Percentiles rank a stretch among this genome's conserved stretches.
Conservation (phyloP, 2,329 filamentous ascomycete species). For the Pseudocercospora musae region DNA sequence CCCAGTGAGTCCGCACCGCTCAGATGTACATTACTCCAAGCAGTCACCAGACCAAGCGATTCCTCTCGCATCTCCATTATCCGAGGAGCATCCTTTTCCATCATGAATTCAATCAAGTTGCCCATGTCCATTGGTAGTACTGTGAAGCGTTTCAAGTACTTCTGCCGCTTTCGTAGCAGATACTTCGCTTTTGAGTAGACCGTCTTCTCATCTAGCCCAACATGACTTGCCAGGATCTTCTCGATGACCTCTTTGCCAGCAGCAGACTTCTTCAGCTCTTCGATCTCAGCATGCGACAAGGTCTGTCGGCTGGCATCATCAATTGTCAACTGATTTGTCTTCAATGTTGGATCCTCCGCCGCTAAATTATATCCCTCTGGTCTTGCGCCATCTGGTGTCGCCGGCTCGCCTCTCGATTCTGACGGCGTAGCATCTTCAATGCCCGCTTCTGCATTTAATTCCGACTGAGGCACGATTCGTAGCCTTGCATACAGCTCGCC, state of each 20-base stretch:
- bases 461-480: constrained; percentile 73
- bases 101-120: constrained; percentile 70
- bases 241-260: constrained; percentile 86
- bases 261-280: constrained; percentile 64
- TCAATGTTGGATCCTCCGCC: constrained; percentile 50
- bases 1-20: constrained; percentile 46
- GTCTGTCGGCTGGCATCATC: constrained; percentile 69
- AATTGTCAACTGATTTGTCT: constrained; percentile 61
- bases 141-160: constrained; percentile 86
- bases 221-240: constrained; percentile 87
- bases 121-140: constrained; percentile 79
- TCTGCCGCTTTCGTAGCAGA: constrained; percentile 87
- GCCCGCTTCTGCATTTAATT: constrained; percentile 71
- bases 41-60: constrained; percentile 73
- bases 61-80: constrained; percentile 87
- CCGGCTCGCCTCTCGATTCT: constrained; percentile 33
- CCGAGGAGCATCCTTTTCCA: constrained; percentile 74
- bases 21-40: constrained; percentile 87
- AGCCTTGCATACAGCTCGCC: constrained; percentile 65
- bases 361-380: constrained; percentile 44
- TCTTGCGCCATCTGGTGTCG: constrained; percentile 26
- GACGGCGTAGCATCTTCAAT: constrained; percentile 55
- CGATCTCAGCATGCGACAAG: constrained; percentile 68
- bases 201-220: constrained; percentile 89
- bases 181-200: constrained; percentile 93